These are phyloP conservation scores for Zygosaccharomyces pseudobailii DNA, from an alignment of 1,139 yeast genomes.

Conservation along the genomic window DNA sequence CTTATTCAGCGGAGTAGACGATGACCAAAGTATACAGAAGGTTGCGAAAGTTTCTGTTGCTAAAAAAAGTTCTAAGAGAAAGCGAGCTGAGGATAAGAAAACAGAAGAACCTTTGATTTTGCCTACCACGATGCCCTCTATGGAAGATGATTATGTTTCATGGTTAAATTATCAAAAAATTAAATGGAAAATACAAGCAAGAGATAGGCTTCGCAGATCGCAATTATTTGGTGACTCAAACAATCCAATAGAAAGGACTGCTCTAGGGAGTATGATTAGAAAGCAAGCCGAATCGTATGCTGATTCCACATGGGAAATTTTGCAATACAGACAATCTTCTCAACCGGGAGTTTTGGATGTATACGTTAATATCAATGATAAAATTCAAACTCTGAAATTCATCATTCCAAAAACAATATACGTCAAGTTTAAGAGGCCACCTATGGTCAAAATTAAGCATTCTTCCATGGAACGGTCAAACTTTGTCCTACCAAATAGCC, in stretches of 20 bases:
- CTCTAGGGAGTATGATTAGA: conserved; percentile 65
- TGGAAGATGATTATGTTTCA: conserved; percentile 66
- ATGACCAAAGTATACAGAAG: conserved; percentile 27
- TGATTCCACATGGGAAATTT: conserved; percentile 76
- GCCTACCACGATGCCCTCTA: conserved; percentile 61
- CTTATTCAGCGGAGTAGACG: conserved; percentile 42
- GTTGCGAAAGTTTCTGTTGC: conserved; percentile 50
- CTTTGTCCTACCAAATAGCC: conserved; percentile 68
- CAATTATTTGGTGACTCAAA: conserved; percentile 70
- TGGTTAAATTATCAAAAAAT: conserved; percentile 78
- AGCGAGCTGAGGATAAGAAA: conserved; percentile 34
- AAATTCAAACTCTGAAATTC: conserved; percentile 67
- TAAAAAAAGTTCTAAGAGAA: conserved; percentile 35
- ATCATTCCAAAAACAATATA: conserved; percentile 71
- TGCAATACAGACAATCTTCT: conserved; percentile 58
- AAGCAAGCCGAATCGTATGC: conserved; percentile 76
- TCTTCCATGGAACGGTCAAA: conserved; percentile 58
- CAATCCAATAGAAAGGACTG: conserved; percentile 42
- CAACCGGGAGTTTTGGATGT: conserved; percentile 76
- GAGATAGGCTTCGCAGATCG: conserved; percentile 64
- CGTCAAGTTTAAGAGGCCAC: conserved; percentile 57
- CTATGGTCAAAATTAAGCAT: conserved; percentile 44
- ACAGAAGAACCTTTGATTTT: conserved; percentile 47
- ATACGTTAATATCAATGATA: conserved; percentile 61
- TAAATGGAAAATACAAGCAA: conserved; percentile 76